phyloP scores from a whole-genome alignment of 2,329 filamentous ascomycete species.

The Chrysoporthe deuterocubensis region DNA sequence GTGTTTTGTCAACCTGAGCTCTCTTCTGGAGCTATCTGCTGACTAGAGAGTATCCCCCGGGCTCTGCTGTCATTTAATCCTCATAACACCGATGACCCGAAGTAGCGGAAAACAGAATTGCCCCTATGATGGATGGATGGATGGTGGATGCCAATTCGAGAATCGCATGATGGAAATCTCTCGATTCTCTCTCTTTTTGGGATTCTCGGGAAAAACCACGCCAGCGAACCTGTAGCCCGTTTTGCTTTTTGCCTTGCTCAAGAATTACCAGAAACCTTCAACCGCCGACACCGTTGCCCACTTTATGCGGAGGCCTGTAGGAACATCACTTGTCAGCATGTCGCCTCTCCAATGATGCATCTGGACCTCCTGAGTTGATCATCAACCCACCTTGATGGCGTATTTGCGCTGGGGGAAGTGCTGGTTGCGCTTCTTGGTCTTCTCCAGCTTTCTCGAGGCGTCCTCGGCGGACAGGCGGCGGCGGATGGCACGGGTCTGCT shows the following conservation, averaged over 20 bases:
- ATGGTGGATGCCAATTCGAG: constrained; percentile 28
- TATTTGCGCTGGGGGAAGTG: constrained; percentile 99
- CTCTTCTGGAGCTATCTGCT: constrained; percentile 31
- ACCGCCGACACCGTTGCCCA: constrained; percentile 25
- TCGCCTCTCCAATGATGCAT: neutral
- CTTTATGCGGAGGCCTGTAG: constrained; percentile 29
- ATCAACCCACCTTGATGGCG: constrained; percentile 85
- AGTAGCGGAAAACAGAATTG: constrained; percentile 30
- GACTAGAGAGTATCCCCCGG: constrained; percentile 26
- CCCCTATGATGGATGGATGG: constrained; percentile 29
- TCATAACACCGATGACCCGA: constrained; percentile 30
- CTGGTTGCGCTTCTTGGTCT: constrained; percentile 92
- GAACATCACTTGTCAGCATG: constrained; percentile 7
- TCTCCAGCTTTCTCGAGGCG: constrained; percentile 80
- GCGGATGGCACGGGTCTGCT: constrained; percentile 98
- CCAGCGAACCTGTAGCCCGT: constrained; percentile 30
- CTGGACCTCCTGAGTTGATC: neutral
- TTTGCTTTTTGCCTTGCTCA: constrained; percentile 27
- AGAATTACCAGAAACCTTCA: constrained; percentile 30
- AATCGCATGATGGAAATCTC: constrained; percentile 7
- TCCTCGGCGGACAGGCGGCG: constrained; percentile 93
- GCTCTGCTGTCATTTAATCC: constrained; percentile 29
- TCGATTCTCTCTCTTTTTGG: constrained; percentile 16
- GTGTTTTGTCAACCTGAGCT: constrained; percentile 30
- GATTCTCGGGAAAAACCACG: constrained; percentile 23